Evolutionary conservation across 2,329 filamentous ascomycete species (phyloP).

Genomic region (Dactylellina leptospora): DNA sequence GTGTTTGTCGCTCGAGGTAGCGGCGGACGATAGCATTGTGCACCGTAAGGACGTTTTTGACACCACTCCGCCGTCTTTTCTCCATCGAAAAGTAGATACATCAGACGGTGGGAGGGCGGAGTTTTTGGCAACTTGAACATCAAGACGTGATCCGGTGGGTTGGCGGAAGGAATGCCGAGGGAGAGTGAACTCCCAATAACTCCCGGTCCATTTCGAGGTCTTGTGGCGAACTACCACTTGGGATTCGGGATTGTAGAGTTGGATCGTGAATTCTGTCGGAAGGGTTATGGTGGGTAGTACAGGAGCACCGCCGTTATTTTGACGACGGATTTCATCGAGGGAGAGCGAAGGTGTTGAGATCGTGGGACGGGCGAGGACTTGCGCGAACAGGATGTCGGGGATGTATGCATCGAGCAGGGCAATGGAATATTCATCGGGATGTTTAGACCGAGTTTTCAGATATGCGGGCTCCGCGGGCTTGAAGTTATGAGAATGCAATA

Average conservation of each 20-base stretch:
- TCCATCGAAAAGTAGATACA: constrained; percentile 56
- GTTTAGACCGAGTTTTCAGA: constrained; percentile 74
- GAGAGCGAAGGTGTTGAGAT: constrained; percentile 86
- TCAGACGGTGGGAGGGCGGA: constrained; percentile 54
- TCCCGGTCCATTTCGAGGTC: constrained; percentile 79
- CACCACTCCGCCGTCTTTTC: constrained; percentile 57
- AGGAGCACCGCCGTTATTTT: constrained; percentile 71
- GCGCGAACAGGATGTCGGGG: constrained; percentile 82
- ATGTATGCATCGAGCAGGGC: constrained; percentile 84
- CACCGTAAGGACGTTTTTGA: constrained; percentile 55
- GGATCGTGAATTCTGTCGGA: constrained; percentile 75
- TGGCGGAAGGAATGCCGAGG: constrained; percentile 83
- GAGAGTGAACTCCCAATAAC: constrained; percentile 90
- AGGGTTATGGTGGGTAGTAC: constrained; percentile 76
- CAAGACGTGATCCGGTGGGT: constrained; percentile 80
- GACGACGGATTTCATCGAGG: constrained; percentile 78
- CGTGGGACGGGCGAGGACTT: constrained; percentile 82
- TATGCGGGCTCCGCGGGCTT: constrained; percentile 83
- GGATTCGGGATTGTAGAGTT: constrained; percentile 94
- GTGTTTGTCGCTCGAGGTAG: constrained; percentile 27
- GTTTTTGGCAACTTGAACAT: constrained; percentile 61
- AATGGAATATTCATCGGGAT: constrained; percentile 87
- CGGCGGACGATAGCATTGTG: constrained; percentile 54
- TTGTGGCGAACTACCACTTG: constrained; percentile 75
- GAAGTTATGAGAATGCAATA: constrained; percentile 74